phyloP scores from a whole-genome alignment of 371 early-diverging fungal genomes.

The Apophysomyces elegans region DNA sequence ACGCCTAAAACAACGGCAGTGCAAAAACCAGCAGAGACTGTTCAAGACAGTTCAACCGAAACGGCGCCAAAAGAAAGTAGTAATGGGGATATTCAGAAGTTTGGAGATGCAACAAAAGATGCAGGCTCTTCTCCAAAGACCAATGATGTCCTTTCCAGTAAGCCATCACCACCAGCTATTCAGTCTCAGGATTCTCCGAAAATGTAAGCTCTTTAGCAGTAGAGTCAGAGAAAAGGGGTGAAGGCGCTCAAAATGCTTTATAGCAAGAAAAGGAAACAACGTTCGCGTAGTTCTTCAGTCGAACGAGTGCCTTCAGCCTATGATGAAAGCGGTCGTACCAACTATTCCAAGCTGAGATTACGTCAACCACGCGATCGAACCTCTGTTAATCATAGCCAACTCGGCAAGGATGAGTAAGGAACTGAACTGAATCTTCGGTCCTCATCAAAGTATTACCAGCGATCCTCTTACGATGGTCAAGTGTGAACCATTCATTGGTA shows the following conservation, averaged over 20 bases:
- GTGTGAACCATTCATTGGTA: conserved; percentile 76
- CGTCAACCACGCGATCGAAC: conserved; percentile 42
- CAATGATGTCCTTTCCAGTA: neutral
- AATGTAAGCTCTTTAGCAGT: neutral
- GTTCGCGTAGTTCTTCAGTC: neutral
- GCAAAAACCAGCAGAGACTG: conserved; percentile 6
- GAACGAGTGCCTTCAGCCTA: conserved; percentile 18
- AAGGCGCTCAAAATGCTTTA: neutral
- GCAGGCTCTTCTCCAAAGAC: neutral
- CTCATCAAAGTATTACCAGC: conserved; percentile 27
- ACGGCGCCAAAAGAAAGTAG: neutral
- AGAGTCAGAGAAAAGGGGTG: neutral
- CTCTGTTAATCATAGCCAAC: conserved; percentile 39
- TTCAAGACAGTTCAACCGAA: neutral
- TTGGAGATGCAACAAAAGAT: neutral
- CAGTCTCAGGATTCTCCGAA: conserved; percentile 3
- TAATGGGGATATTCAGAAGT: neutral
- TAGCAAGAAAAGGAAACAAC: conserved; percentile 1
- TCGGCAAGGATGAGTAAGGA: conserved; percentile 44
- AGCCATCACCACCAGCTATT: neutral
- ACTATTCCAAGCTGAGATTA: conserved; percentile 43
- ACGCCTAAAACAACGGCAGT: neutral
- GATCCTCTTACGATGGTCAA: conserved; percentile 85
- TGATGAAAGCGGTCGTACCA: conserved; percentile 49
- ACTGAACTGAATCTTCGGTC: neutral